A percentile compares a stretch with the other conserved stretches of the same genome.
Evolutionary conservation across 2,329 filamentous ascomycete species (phyloP).

Genomic region (Epichloe brachyelytri): DNA sequence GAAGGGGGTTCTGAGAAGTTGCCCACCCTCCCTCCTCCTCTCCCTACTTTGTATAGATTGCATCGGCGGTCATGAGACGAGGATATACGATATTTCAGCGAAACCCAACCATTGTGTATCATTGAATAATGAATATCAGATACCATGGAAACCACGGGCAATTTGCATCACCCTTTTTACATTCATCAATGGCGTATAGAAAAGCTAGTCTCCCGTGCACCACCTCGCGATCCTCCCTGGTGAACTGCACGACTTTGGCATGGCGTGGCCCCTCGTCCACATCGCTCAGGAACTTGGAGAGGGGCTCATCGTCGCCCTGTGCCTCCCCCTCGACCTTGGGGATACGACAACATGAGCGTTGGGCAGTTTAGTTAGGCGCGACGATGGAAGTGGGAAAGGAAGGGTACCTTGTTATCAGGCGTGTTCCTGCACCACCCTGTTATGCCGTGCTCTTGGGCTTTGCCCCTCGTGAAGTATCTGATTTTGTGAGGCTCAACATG

Average conservation of each 20-base stretch:
- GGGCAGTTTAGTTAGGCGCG: not conserved
- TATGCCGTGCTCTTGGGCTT: constrained; percentile 34
- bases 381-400: not conserved
- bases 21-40: too few species aligned
- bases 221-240: constrained; percentile 51
- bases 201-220: constrained; percentile 60
- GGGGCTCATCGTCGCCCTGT: constrained; percentile 54
- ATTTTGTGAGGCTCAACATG: too few species aligned
- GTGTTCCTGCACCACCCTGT: constrained; percentile 53
- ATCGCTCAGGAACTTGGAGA: constrained; percentile 61
- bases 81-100: too few species aligned
- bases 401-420: constrained; percentile 36
- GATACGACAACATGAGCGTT: too few species aligned
- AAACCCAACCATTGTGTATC: too few species aligned
- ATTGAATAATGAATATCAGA: too few species aligned
- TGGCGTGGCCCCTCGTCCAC: constrained; percentile 61
- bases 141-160: too few species aligned
- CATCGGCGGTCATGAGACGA: too few species aligned
- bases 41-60: too few species aligned
- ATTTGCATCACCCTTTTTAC: too few species aligned
- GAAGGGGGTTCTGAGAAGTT: constrained; percentile 34
- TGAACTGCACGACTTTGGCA: constrained; percentile 61
- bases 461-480: constrained; percentile 42
- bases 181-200: constrained; percentile 30
- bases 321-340: constrained; percentile 76